Percentiles rank a stretch among this genome's conserved stretches.
phyloP scores from a whole-genome alignment of 352 stramenopile species.

The Phytopythium mirpurense region DNA sequence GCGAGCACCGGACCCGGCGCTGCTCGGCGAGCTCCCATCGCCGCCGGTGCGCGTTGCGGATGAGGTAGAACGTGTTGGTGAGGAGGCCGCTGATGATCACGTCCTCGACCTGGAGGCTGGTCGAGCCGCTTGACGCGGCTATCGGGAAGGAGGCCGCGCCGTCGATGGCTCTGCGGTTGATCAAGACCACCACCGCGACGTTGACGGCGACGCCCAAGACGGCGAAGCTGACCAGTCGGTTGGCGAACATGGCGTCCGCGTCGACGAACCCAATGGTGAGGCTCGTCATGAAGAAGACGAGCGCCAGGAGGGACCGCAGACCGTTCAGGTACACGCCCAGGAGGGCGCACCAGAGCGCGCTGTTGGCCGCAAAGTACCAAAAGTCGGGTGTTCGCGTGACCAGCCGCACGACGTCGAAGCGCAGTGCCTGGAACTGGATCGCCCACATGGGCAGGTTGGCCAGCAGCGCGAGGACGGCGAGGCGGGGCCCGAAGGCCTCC shows the following conservation, averaged over 20 bases:
- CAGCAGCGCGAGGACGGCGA: neutral
- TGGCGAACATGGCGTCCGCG: constrained; percentile 9
- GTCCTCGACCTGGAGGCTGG: neutral
- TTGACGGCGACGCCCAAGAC: neutral
- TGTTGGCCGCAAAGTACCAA: constrained; percentile 14
- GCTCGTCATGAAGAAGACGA: constrained; percentile 7
- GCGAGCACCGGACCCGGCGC: neutral
- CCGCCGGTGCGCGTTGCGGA: constrained; percentile 3
- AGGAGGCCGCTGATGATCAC: constrained; percentile 6
- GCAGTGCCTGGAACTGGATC: constrained; percentile 2
- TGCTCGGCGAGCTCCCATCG: constrained; percentile 1
- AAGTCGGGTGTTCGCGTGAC: constrained; percentile 16
- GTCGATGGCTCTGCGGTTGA: constrained; percentile 6
- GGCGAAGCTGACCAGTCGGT: neutral
- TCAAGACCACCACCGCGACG: neutral
- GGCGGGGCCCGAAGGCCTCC: neutral
- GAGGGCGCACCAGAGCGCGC: constrained; percentile 5
- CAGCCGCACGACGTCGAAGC: constrained; percentile 14
- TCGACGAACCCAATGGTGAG: constrained; percentile 12
- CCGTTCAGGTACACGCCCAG: constrained; percentile 12
- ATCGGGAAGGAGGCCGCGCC: neutral
- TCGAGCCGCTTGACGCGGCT: neutral
- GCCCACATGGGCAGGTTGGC: constrained; percentile 1
- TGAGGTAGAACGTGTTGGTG: constrained; percentile 1
- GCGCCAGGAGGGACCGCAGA: constrained; percentile 1